phyloP scores from a whole-genome alignment of 2,329 filamentous ascomycete genomes.

The Clarireedia hainanense region DNA sequence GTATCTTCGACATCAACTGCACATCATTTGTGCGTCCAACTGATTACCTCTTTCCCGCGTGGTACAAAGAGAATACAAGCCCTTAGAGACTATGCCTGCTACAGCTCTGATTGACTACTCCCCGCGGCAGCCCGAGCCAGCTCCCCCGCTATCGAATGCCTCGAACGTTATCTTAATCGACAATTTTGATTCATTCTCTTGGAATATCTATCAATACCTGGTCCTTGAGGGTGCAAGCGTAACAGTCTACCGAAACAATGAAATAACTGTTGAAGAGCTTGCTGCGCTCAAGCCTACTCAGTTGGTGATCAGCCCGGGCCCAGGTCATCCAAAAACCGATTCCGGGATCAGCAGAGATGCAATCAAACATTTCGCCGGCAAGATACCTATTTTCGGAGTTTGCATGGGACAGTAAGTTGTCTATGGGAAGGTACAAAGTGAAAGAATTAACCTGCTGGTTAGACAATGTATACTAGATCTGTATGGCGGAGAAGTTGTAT shows the following conservation, averaged over 20 bases:
- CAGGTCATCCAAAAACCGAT: conserved; percentile 85
- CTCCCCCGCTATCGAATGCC: conserved; percentile 65
- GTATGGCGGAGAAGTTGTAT: conserved; percentile 84
- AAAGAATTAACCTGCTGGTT: conserved; percentile 1
- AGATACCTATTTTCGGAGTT: conserved; percentile 92
- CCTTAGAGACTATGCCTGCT: conserved; percentile 32
- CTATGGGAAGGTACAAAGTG: conserved; percentile 6
- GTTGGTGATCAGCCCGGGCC: conserved; percentile 88
- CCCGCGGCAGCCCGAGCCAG: conserved; percentile 72
- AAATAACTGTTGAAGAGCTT: conserved; percentile 78
- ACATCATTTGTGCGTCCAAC: too few species aligned
- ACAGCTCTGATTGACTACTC: conserved; percentile 68
- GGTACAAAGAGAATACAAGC: not conserved
- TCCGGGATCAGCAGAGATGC: conserved; percentile 90
- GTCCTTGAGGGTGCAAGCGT: conserved; percentile 91
- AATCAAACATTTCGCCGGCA: conserved; percentile 85
- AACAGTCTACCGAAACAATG: conserved; percentile 85
- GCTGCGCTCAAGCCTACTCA: conserved; percentile 82
- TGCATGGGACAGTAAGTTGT: conserved; percentile 85
- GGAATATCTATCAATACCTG: conserved; percentile 98
- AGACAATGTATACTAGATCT: conserved; percentile 93
- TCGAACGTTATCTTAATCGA: conserved; percentile 93
- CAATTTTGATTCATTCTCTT: conserved; percentile 99
- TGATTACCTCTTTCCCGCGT: not conserved
- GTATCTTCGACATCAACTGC: too few species aligned